phyloP scores from a whole-genome alignment of 768 basidiomycete species.

The Macrolepiota albuminosa region DNA sequence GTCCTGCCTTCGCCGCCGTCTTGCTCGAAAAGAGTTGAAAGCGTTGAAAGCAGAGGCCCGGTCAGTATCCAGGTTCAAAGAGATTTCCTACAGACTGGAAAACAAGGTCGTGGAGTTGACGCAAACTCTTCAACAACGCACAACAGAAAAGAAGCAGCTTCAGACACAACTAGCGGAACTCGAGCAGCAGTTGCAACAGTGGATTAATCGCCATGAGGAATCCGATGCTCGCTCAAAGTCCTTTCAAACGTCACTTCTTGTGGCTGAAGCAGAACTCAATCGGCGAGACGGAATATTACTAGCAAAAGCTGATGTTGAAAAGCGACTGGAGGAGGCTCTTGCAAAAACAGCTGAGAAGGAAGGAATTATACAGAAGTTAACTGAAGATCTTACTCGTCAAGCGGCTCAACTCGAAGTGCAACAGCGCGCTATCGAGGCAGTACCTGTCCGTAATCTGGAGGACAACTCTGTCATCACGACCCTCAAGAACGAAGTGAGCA shows the following conservation, averaged over 20 bases:
- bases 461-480: constrained; percentile 84
- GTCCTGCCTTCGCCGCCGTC: constrained; percentile 84
- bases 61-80: constrained; percentile 97
- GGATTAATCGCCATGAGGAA: constrained; percentile 87
- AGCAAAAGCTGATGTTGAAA: constrained; percentile 77
- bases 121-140: constrained; percentile 86
- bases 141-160: constrained; percentile 85
- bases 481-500: constrained; percentile 90
- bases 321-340: constrained; percentile 71
- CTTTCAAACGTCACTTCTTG: constrained; percentile 63
- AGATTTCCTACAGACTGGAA: constrained; percentile 95
- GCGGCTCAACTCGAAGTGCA: constrained; percentile 72
- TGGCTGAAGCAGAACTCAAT: constrained; percentile 64
- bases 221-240: constrained; percentile 69
- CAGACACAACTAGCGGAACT: constrained; percentile 70
- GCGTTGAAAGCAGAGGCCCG: constrained; percentile 86
- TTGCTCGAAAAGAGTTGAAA: constrained; percentile 84
- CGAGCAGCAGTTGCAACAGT: constrained; percentile 81
- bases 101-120: constrained; percentile 99
- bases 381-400: constrained; percentile 70
- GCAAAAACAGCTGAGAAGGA: constrained; percentile 80
- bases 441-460: constrained; percentile 67
- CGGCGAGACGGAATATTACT: constrained; percentile 71
- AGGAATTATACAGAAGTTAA: constrained; percentile 73
- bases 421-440: constrained; percentile 62